These are phyloP conservation scores for Gossypium herbaceum DNA, from an alignment of 345 rosid species.

Conservation along the genomic window DNA sequence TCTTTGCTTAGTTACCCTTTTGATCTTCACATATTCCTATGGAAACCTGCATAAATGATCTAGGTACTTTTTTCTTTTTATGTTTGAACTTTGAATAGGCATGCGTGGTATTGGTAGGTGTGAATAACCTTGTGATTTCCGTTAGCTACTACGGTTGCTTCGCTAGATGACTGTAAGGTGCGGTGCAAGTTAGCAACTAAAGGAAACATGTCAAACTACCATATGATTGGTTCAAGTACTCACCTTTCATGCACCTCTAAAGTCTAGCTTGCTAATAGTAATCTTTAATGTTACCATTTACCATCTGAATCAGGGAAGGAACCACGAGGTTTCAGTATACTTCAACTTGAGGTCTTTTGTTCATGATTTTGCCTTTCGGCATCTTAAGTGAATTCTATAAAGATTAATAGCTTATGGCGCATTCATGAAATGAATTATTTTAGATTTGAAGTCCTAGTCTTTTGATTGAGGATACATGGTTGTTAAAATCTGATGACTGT, in stretches of 20 bases:
- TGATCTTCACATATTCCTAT: background rate
- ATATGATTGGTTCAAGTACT: too few relatives aligned
- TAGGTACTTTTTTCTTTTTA: background rate
- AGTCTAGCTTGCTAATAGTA: too few relatives aligned
- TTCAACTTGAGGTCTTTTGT: background rate
- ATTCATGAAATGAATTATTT: background rate
- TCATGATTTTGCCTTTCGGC: background rate
- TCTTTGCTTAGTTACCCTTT: too few relatives aligned
- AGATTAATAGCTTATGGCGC: background rate
- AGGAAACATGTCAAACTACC: background rate
- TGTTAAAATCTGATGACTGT: background rate
- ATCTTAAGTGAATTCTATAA: background rate
- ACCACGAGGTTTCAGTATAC: background rate
- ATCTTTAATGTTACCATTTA: too few relatives aligned
- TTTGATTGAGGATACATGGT: background rate
- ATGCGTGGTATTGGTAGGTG: background rate
- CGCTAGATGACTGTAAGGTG: background rate
- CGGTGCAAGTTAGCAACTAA: background rate
- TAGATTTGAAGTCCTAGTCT: background rate
- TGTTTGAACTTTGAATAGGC: background rate
- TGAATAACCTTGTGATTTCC: constrained; percentile 2
- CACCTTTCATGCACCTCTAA: background rate
- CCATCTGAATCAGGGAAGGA: background rate
- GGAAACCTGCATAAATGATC: background rate
- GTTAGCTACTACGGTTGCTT: background rate